Conservation (phyloP, 805 yeast species). For the Wickerhamiella qilinensis region DNA sequence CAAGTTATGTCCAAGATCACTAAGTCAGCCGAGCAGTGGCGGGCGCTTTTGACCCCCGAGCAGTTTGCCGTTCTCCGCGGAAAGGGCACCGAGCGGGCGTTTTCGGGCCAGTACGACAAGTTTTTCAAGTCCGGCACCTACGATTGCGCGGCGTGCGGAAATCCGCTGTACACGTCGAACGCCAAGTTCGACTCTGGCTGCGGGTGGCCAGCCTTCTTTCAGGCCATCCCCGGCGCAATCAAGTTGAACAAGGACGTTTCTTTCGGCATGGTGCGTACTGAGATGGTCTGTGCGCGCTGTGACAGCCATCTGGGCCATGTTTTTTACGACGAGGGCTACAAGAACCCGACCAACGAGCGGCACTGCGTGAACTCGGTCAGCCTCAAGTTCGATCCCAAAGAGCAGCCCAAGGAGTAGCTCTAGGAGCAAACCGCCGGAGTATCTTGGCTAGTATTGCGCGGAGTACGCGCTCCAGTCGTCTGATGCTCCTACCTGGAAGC, state of each 20-base stretch:
- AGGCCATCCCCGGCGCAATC: constrained; percentile 72
- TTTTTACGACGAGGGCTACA: constrained; percentile 84
- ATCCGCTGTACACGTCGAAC: constrained; percentile 61
- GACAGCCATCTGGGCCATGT: constrained; percentile 95
- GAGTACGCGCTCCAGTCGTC: too few species aligned
- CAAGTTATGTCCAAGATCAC: constrained; percentile 12
- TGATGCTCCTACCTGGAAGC: too few species aligned
- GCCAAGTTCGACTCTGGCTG: constrained; percentile 84
- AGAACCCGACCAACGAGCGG: constrained; percentile 76
- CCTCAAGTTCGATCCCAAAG: constrained; percentile 42
- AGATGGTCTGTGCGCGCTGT: constrained; percentile 75
- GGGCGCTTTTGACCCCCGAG: constrained; percentile 53
- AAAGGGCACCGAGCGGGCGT: constrained; percentile 56
- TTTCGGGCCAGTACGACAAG: constrained; percentile 41
- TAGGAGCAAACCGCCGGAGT: too few species aligned
- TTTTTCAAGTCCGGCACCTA: constrained; percentile 46
- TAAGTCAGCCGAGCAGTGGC: constrained; percentile 52
- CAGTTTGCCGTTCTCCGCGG: constrained; percentile 68
- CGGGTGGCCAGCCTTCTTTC: constrained; percentile 97
- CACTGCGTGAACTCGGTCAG: constrained; percentile 89
- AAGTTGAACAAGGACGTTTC: constrained; percentile 41
- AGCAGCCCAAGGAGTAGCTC: too few species aligned
- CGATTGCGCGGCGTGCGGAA: constrained; percentile 70
- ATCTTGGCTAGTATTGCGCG: too few species aligned
- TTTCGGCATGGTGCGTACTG: constrained; percentile 71